Evolutionary conservation across 768 basidiomycete genomes (phyloP).

Genomic region (Coprinellus micaceus): DNA sequence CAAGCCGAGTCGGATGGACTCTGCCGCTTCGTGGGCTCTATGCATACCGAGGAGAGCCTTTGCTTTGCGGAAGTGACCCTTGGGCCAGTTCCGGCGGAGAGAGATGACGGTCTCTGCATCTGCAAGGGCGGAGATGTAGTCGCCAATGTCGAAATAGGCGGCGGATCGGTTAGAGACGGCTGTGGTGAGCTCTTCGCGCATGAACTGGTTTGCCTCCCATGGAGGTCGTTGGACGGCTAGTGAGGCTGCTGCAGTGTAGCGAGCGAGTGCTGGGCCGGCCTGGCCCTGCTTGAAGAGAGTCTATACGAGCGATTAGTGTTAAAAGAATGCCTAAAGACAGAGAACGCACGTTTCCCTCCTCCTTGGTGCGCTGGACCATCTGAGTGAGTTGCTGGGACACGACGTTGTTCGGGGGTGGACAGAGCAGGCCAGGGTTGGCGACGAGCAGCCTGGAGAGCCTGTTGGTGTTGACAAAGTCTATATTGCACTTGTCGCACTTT

Average conservation of each 20-base stretch:
- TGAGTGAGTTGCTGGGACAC: slow-evolving; percentile 72
- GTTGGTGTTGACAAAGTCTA: slow-evolving; percentile 76
- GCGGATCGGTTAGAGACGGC: slow-evolving; percentile 91
- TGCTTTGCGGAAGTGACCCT: slow-evolving; percentile 93
- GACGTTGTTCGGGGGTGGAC: slow-evolving; percentile 79
- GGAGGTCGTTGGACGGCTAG: slow-evolving; percentile 79
- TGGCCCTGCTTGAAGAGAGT: slow-evolving; percentile 73
- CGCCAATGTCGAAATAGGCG: slow-evolving; percentile 72
- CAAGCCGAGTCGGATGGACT: slow-evolving; percentile 78
- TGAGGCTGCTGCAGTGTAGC: slow-evolving; percentile 75
- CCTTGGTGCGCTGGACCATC: slow-evolving; percentile 76
- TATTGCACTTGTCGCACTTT: slow-evolving; percentile 67
- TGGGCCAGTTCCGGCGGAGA: slow-evolving; percentile 85
- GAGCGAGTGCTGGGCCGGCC: slow-evolving; percentile 65
- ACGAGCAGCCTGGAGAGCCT: slow-evolving; percentile 68
- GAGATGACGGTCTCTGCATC: slow-evolving; percentile 82
- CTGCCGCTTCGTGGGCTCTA: slow-evolving; percentile 68
- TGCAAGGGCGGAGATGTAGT: slow-evolving; percentile 72
- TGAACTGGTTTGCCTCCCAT: slow-evolving; percentile 81
- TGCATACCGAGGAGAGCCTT: slow-evolving; percentile 80
- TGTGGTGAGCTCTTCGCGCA: slow-evolving; percentile 89
- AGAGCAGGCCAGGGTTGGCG: slow-evolving; percentile 65
- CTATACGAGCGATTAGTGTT: slow-evolving; percentile 39
- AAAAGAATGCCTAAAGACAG: slow-evolving; percentile 7
- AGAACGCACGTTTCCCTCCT: slow-evolving; percentile 86